A percentile compares a stretch with the other conserved stretches of the same genome.
Evolutionary conservation across 148 eudicot genomes (phyloP).

Genomic region (Rhododendron williamsianum): DNA sequence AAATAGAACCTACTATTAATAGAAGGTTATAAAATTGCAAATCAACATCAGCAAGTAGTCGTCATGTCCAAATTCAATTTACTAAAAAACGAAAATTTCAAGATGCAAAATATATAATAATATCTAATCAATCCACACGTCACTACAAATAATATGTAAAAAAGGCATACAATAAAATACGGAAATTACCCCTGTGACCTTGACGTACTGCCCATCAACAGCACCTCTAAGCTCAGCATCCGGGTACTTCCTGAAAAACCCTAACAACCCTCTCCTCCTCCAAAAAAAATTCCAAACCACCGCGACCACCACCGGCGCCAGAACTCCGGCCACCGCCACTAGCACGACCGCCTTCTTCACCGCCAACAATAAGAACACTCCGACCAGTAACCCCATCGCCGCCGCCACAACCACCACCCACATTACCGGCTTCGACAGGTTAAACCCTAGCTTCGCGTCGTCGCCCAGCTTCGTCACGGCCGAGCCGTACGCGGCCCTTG

Average conservation of each 20-base stretch:
- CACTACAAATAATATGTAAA: background rate
- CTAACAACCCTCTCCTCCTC: conserved; percentile 45
- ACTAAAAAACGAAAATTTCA: background rate
- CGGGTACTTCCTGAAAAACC: conserved; percentile 48
- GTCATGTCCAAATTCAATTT: background rate
- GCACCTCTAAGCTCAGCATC: conserved; percentile 90
- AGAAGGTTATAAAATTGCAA: background rate
- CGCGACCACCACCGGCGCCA: conserved; percentile 37
- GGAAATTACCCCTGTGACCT: conserved; percentile 88
- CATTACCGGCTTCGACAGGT: conserved; percentile 61
- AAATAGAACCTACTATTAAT: background rate
- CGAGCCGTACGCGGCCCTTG: conserved; percentile 55
- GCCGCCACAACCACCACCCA: conserved; percentile 66
- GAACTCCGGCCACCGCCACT: conserved; percentile 57
- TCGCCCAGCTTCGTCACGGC: conserved; percentile 65
- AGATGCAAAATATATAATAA: too few species aligned
- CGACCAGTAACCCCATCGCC: conserved; percentile 73
- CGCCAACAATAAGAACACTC: conserved; percentile 63
- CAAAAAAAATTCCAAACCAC: conserved; percentile 60
- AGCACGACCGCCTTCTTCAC: conserved; percentile 58
- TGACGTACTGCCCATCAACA: conserved; percentile 86
- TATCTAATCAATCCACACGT: background rate
- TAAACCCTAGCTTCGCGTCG: conserved; percentile 51
- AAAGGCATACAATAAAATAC: background rate
- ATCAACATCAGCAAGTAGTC: background rate